Conservation (phyloP, 2,329 filamentous ascomycete species). For the Drechslera avenae region DNA sequence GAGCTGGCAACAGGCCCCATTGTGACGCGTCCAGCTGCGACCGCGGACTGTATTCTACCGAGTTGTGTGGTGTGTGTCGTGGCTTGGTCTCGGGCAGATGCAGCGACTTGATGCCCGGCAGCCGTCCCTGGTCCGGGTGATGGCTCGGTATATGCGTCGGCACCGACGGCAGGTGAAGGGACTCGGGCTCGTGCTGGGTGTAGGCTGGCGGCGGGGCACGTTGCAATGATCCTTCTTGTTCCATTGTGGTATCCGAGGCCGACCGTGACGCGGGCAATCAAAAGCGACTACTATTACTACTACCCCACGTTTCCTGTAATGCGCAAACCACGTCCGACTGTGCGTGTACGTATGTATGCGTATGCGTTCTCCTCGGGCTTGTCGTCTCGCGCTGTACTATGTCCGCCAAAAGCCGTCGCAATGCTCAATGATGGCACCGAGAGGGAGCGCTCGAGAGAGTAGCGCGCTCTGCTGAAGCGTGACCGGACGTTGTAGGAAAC, state of each 20-base stretch:
- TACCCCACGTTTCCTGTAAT: conserved; percentile 16
- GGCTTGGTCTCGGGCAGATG: conserved; percentile 43
- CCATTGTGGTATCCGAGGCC: conserved; percentile 23
- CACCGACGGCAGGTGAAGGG: conserved; percentile 50
- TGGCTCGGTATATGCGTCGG: conserved; percentile 44
- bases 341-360: neutral
- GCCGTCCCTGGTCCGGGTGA: conserved; percentile 31
- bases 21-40: conserved; percentile 24
- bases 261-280: conserved; percentile 3
- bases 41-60: conserved; percentile 46
- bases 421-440: conserved; percentile 11
- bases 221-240: conserved; percentile 41
- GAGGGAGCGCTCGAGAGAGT: conserved; percentile 19
- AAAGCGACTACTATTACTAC: no score
- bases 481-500: conserved; percentile 14
- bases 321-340: neutral
- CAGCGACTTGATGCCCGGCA: conserved; percentile 54
- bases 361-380: neutral
- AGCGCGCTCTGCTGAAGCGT: conserved; percentile 20
- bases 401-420: conserved; percentile 16
- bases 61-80: conserved; percentile 32
- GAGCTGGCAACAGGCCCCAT: conserved; percentile 36
- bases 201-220: conserved; percentile 53
- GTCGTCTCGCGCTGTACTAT: conserved; percentile 2
- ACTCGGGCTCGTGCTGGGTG: conserved; percentile 49